These are phyloP conservation scores for Turnera subulata DNA, from an alignment of 345 rosid genomes.

Conservation along the genomic window DNA sequence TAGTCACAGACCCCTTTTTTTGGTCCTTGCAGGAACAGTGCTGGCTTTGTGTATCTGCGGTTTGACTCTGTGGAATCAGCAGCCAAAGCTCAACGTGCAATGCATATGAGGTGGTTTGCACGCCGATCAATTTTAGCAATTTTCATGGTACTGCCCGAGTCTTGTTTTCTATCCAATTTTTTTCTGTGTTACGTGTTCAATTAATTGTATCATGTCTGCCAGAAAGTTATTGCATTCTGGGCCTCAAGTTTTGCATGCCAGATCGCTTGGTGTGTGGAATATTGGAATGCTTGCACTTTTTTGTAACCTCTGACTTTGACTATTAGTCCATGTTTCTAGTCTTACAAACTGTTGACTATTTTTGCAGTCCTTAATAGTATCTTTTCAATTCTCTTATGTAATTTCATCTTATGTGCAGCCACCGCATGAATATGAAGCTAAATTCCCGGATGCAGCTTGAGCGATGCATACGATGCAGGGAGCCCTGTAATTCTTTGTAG, in stretches of 20 bases:
- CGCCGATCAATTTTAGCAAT: conserved; percentile 70
- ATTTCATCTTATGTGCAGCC: background rate
- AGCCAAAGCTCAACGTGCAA: conserved; percentile 62
- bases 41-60: conserved; percentile 71
- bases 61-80: conserved; percentile 63
- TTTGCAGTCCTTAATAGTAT: no score
- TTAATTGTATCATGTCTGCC: no score
- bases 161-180: no score
- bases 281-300: no score
- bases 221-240: no score
- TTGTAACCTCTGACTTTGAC: no score
- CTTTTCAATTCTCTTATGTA: background rate
- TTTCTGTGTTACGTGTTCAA: no score
- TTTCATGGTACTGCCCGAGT: conserved; percentile 50
- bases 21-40: conserved; percentile 52
- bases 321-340: no score
- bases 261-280: no score
- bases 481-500: background rate
- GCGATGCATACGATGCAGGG: background rate
- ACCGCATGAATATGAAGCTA: background rate
- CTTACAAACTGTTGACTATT: no score
- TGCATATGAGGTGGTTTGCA: conserved; percentile 98
- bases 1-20: no score
- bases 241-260: no score
- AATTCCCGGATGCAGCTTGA: background rate